Conservation (phyloP, 305 asterid species). For the Solanum chacoense region DNA sequence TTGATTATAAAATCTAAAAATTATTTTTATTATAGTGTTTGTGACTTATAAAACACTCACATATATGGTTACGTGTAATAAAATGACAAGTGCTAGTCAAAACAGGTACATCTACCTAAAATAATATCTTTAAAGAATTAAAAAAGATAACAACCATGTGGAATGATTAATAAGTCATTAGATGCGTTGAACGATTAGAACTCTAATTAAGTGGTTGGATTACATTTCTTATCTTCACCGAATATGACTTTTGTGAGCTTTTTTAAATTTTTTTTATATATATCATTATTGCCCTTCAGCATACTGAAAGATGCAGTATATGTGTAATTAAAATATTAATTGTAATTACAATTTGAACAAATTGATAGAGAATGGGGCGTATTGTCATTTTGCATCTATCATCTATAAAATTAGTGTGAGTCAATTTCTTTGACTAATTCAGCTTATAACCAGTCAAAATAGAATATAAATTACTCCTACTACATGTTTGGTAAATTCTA, state of each 20-base stretch:
- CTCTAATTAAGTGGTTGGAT: background rate
- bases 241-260: background rate
- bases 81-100: background rate
- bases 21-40: fast-evolving
- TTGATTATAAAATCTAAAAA: too few relatives aligned
- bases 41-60: background rate
- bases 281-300: background rate
- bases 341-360: background rate
- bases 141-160: background rate
- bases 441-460: background rate
- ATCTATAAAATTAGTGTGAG: background rate
- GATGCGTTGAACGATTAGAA: background rate
- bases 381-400: background rate
- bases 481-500: background rate
- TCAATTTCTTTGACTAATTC: background rate
- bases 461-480: background rate
- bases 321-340: background rate
- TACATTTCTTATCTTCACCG: background rate
- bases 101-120: background rate
- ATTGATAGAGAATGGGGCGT: background rate
- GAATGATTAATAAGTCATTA: background rate
- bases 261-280: background rate
- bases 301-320: background rate
- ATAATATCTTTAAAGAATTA: background rate
- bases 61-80: background rate